Percentiles rank a stretch among this genome's conserved stretches.
Evolutionary conservation across 495 filamentous ascomycete genomes (phyloP).

Genomic region (Aspergillus nidulans): DNA sequence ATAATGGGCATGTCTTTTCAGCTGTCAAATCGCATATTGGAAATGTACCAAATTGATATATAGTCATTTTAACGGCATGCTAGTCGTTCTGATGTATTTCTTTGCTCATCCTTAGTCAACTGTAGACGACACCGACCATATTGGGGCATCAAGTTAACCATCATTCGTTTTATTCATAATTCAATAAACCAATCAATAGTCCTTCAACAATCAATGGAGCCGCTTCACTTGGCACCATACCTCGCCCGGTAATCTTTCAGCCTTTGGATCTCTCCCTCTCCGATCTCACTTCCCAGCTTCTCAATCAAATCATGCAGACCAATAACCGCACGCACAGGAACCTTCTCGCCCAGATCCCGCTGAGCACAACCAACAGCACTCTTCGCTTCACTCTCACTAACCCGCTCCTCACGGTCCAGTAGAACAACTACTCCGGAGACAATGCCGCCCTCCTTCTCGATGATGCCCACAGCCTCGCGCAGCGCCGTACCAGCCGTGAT

Average conservation of each 20-base stretch:
- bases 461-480: conserved; percentile 82
- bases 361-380: conserved; percentile 79
- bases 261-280: conserved; percentile 59
- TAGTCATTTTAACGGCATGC: too few species aligned
- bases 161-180: neutral
- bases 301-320: conserved; percentile 75
- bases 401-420: conserved; percentile 82
- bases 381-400: conserved; percentile 48
- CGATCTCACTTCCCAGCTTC: conserved; percentile 43
- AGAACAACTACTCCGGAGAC: conserved; percentile 83
- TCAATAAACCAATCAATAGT: neutral
- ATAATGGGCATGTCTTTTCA: too few species aligned
- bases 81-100: too few species aligned
- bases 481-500: conserved; percentile 93
- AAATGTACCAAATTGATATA: too few species aligned
- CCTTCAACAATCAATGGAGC: neutral
- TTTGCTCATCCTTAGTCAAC: too few species aligned
- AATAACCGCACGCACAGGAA: conserved; percentile 47
- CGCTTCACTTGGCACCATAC: conserved; percentile 50
- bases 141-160: neutral
- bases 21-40: too few species aligned
- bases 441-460: conserved; percentile 71
- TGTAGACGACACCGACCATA: too few species aligned
- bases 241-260: conserved; percentile 75
- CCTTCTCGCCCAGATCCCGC: conserved; percentile 52